Evolutionary conservation across 2,329 filamentous ascomycete genomes (phyloP).

Genomic region (Sclerotiophoma versabilis): DNA sequence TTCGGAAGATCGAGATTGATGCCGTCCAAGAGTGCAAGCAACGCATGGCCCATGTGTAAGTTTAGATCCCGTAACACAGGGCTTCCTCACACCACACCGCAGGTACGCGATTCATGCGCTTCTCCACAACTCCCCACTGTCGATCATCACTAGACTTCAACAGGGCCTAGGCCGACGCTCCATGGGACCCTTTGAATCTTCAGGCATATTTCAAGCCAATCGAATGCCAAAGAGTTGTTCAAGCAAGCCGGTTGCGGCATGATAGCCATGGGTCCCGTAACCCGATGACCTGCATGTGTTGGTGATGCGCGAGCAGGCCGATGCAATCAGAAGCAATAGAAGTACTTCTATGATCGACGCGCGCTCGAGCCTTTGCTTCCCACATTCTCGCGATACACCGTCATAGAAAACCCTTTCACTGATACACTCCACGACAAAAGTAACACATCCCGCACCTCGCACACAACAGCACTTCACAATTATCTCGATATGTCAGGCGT

Average conservation of each 20-base stretch:
- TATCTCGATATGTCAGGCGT: conserved; percentile 26
- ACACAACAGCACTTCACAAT: background rate
- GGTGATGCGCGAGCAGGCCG: conserved; percentile 1
- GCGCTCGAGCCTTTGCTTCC: background rate
- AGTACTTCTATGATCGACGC: conserved; percentile 6
- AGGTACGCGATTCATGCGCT: conserved; percentile 6
- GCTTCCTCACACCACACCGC: background rate
- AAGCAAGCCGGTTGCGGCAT: background rate
- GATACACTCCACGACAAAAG: background rate
- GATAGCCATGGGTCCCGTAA: conserved; percentile 4
- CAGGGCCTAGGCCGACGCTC: background rate
- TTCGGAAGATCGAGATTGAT: background rate
- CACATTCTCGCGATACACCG: background rate
- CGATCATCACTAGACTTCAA: conserved; percentile 1
- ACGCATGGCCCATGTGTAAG: conserved; percentile 8
- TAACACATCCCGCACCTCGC: background rate
- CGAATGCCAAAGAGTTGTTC: background rate
- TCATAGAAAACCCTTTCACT: background rate
- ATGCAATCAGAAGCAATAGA: conserved; percentile 4
- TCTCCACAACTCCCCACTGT: conserved; percentile 9
- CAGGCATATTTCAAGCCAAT: conserved; percentile 1
- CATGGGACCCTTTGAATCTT: background rate
- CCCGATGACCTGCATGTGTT: conserved; percentile 2
- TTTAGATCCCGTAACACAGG: conserved; percentile 7
- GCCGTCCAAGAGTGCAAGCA: background rate